A percentile compares a stretch with the other conserved stretches of the same genome.
Conservation (phyloP, 768 basidiomycete genomes). For the Boletellus sp. region DNA sequence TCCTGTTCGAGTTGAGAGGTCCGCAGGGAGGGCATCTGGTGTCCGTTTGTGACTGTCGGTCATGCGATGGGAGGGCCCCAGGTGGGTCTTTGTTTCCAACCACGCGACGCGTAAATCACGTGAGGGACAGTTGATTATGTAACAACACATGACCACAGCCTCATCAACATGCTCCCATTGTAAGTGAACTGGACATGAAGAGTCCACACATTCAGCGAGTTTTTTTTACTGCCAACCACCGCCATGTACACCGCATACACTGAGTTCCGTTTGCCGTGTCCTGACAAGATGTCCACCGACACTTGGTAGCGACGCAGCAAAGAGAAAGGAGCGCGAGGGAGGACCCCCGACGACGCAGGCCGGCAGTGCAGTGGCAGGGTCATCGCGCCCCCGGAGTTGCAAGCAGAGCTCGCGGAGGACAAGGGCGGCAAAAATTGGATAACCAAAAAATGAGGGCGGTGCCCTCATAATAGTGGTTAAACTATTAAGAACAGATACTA, state of each 20-base stretch:
- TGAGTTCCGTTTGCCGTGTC: conserved; percentile 2
- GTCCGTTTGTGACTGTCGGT: conserved; percentile 6
- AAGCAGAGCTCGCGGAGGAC: conserved; percentile 13
- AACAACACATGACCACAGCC: no score
- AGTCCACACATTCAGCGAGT: no score
- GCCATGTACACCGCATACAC: no score
- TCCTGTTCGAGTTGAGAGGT: conserved; percentile 30
- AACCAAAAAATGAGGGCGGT: conserved; percentile 53
- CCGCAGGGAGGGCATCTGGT: conserved; percentile 24
- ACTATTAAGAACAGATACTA: conserved; percentile 73
- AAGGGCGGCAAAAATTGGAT: conserved; percentile 38
- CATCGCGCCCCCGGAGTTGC: conserved; percentile 9
- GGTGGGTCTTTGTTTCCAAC: conserved; percentile 14
- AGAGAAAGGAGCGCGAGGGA: conserved; percentile 1
- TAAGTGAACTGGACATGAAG: no score
- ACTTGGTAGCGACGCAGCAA: not conserved
- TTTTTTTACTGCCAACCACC: no score
- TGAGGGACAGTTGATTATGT: no score
- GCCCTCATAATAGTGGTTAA: conserved; percentile 56
- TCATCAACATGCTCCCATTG: no score
- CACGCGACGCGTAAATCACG: conserved; percentile 33
- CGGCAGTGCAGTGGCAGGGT: conserved; percentile 7
- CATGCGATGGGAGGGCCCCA: not conserved
- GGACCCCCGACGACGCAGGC: conserved; percentile 9
- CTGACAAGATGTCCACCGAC: not conserved